phyloP scores from a whole-genome alignment of 257 asterid genomes.

The Cruciata laevipes region DNA sequence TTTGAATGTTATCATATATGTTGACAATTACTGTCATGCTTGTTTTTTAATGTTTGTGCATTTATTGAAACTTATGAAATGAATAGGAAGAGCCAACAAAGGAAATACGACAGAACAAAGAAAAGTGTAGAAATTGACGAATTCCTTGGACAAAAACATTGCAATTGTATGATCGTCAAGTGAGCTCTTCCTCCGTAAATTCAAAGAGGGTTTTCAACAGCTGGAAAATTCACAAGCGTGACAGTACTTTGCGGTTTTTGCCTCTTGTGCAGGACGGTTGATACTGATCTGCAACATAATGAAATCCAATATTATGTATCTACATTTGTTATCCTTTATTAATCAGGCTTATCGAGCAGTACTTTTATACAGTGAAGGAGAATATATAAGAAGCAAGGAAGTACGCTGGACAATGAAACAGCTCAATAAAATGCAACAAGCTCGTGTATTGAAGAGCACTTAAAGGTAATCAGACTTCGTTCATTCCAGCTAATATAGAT shows the following conservation, averaged over 20 bases:
- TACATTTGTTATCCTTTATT: too few species aligned
- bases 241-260: background rate
- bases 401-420: too few species aligned
- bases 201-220: background rate
- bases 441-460: background rate
- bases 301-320: background rate
- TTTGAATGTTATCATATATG: too few species aligned
- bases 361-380: background rate
- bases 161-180: background rate
- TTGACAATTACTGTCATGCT: too few species aligned
- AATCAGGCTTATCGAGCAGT: background rate
- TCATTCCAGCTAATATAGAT: background rate
- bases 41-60: too few species aligned
- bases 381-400: background rate
- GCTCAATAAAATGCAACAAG: background rate
- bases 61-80: too few species aligned
- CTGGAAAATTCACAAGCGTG: background rate
- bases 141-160: background rate
- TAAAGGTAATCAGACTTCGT: background rate
- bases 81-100: too few species aligned
- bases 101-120: background rate
- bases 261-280: background rate
- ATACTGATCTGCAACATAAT: background rate
- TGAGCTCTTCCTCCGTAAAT: background rate
- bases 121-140: background rate